A percentile compares a stretch with the other conserved stretches of the same genome.
phyloP scores from a whole-genome alignment of 1,284 basidiomycete species.

The Microbotryum lychnidis-dioicae region DNA sequence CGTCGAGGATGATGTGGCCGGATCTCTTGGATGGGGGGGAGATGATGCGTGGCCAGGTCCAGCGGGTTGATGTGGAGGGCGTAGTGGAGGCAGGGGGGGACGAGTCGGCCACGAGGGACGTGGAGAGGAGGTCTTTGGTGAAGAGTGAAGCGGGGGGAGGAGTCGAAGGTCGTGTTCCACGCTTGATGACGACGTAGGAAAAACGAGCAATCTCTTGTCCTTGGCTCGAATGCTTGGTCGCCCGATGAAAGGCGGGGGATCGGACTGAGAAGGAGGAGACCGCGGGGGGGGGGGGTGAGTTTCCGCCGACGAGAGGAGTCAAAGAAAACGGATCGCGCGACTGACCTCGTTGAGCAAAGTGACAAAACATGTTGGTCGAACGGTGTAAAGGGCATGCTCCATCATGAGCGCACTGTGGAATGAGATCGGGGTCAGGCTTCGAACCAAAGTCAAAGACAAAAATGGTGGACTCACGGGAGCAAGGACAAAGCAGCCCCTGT shows the following conservation, averaged over 20 bases:
- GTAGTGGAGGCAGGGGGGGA: neutral
- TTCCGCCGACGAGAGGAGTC: too few species aligned
- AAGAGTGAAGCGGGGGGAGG: constrained; percentile 7
- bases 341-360: constrained; percentile 63
- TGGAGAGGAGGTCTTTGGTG: constrained; percentile 8
- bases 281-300: too few species aligned
- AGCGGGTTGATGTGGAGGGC: constrained; percentile 5
- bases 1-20: constrained; percentile 88
- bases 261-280: constrained; percentile 48
- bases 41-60: constrained; percentile 75
- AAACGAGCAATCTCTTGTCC: constrained; percentile 82
- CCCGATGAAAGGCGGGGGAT: constrained; percentile 71
- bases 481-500: constrained; percentile 61
- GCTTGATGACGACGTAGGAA: constrained; percentile 80
- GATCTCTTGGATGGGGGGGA: constrained; percentile 83
- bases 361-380: constrained; percentile 53
- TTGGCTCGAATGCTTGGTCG: constrained; percentile 71
- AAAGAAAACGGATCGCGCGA: neutral
- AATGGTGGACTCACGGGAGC: constrained; percentile 57
- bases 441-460: neutral
- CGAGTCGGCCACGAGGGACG: neutral
- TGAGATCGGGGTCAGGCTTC: constrained; percentile 7
- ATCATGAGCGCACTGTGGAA: constrained; percentile 79
- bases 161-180: constrained; percentile 56
- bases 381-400: constrained; percentile 60